Evolutionary conservation across 495 filamentous ascomycete species (phyloP).

Genomic region (Aspergillus olivimuriae): DNA sequence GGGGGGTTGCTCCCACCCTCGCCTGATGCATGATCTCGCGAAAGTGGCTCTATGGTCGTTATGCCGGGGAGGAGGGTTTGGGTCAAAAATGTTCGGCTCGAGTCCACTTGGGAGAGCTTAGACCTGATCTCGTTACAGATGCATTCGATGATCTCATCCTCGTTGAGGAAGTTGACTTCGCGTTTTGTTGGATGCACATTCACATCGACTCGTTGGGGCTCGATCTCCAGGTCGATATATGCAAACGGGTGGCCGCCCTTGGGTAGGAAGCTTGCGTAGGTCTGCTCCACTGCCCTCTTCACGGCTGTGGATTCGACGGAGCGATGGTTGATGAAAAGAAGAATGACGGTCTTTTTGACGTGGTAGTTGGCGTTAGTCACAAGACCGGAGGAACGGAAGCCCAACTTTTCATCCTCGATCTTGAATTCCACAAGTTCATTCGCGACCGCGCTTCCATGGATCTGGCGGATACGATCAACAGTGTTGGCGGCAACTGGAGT

Average conservation of each 20-base stretch:
- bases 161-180: constrained; percentile 97
- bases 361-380: constrained; percentile 94
- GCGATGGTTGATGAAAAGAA: constrained; percentile 96
- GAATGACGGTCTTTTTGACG: constrained; percentile 80
- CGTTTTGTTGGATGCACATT: constrained; percentile 98
- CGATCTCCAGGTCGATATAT: constrained; percentile 90
- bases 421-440: constrained; percentile 82
- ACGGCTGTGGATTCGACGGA: constrained; percentile 90
- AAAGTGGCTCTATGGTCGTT: constrained; percentile 27
- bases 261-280: constrained; percentile 82
- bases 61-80: constrained; percentile 79
- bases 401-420: constrained; percentile 66
- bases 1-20: constrained; percentile 12
- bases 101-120: constrained; percentile 82
- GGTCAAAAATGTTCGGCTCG: constrained; percentile 88
- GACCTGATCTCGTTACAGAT: constrained; percentile 77
- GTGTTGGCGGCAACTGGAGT: constrained; percentile 64
- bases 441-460: constrained; percentile 80
- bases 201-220: constrained; percentile 90
- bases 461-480: constrained; percentile 79
- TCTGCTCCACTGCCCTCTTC: constrained; percentile 86
- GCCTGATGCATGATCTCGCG: constrained; percentile 16
- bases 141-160: constrained; percentile 90
- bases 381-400: constrained; percentile 75
- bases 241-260: constrained; percentile 94